Percentiles rank a stretch among this genome's conserved stretches.
Evolutionary conservation across 177 flowering plant species (phyloP).

Genomic region (Tripterygium wilfordii): DNA sequence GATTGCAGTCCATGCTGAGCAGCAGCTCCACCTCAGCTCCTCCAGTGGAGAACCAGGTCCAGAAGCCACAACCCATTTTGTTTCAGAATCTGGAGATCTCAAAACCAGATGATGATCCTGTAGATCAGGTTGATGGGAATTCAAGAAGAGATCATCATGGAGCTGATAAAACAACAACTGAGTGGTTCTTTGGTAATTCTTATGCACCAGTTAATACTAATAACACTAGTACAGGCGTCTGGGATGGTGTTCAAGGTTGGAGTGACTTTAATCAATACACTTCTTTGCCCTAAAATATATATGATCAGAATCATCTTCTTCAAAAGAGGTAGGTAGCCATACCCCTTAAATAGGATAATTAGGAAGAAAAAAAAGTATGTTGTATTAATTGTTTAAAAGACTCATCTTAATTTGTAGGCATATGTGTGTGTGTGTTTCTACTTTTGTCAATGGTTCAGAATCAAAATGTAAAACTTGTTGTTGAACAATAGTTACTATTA

Average conservation of each 20-base stretch:
- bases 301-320: background rate
- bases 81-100: conserved; percentile 44
- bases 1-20: too few species aligned
- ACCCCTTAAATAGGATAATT: background rate
- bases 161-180: conserved; percentile 17
- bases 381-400: background rate
- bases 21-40: too few species aligned
- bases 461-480: too few species aligned
- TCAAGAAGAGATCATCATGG: conserved; percentile 14
- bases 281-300: conserved; percentile 28
- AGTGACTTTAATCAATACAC: conserved; percentile 42
- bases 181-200: conserved; percentile 46
- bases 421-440: too few species aligned
- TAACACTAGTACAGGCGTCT: conserved; percentile 21
- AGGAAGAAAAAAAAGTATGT: too few species aligned
- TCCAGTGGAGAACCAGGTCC: conserved; percentile 17
- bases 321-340: too few species aligned
- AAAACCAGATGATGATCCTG: conserved; percentile 14
- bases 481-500: too few species aligned
- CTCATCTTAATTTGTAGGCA: too few species aligned
- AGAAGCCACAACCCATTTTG: conserved; percentile 27
- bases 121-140: conserved; percentile 10
- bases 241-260: conserved; percentile 53
- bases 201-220: conserved; percentile 12
- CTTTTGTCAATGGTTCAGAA: too few species aligned